Percentiles rank a stretch among this genome's conserved stretches.
These are phyloP conservation scores for Thalia dealbata DNA, from an alignment of 176 grass and related monocot species.

Conservation along the genomic window DNA sequence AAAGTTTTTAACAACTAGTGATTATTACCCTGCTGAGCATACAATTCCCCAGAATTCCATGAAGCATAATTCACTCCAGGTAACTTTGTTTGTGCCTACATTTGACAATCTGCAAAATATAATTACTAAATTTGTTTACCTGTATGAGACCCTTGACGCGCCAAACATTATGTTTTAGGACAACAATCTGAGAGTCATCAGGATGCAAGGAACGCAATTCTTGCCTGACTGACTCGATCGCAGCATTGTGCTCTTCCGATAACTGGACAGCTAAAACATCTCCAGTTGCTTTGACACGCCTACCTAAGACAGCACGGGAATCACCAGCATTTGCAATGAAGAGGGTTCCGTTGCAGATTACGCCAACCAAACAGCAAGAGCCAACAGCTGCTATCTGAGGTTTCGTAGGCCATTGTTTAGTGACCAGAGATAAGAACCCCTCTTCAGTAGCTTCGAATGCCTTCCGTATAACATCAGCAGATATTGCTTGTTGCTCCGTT, in stretches of 20 bases:
- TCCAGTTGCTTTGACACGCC: not conserved
- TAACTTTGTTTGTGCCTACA: no score
- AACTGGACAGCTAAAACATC: slow-evolving; percentile 3
- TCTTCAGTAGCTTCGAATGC: slow-evolving; percentile 4
- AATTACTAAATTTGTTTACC: not conserved
- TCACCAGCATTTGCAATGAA: not conserved
- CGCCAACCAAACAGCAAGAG: slow-evolving; percentile 1
- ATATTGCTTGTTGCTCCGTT: not conserved
- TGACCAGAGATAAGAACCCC: slow-evolving; percentile 2
- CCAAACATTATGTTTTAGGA: slow-evolving; percentile 7
- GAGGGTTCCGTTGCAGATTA: not conserved
- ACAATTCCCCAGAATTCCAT: no score
- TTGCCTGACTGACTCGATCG: not conserved
- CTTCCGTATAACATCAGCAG: slow-evolving; percentile 3
- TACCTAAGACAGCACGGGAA: slow-evolving; percentile 2
- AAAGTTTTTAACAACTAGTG: no score
- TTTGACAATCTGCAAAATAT: not conserved
- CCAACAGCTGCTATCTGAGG: slow-evolving; percentile 7
- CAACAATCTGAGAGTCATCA: not conserved
- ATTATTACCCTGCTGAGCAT: no score
- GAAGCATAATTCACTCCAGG: no score
- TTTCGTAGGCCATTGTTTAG: not conserved
- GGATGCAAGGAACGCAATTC: slow-evolving; percentile 4
- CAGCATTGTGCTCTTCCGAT: slow-evolving; percentile 8
- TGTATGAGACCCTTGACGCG: slow-evolving; percentile 6